Evolutionary conservation across 2,329 filamentous ascomycete species (phyloP).

Genomic region (Paecilomyces formosus): DNA sequence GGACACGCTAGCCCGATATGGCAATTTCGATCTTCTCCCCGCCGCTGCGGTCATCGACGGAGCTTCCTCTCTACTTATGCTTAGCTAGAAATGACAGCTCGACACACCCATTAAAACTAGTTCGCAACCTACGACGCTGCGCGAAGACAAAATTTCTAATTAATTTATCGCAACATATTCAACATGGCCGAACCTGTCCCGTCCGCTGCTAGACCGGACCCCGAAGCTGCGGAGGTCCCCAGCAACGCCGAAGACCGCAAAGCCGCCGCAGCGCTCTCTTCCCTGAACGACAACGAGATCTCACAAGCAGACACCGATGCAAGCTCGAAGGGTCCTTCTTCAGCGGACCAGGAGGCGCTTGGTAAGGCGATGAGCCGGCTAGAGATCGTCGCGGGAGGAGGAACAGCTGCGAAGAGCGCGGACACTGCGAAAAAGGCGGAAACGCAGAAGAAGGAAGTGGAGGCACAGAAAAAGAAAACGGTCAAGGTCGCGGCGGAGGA

Average conservation of each 20-base stretch:
- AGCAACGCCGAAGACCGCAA: conserved; percentile 44
- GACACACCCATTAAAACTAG: background rate
- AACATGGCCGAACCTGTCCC: conserved; percentile 39
- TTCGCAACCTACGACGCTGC: background rate
- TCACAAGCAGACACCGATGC: conserved; percentile 23
- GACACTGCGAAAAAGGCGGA: conserved; percentile 10
- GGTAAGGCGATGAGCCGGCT: conserved; percentile 43
- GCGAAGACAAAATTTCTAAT: background rate
- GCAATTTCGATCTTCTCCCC: background rate
- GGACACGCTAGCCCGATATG: background rate
- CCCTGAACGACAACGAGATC: conserved; percentile 36
- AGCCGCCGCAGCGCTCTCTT: conserved; percentile 42
- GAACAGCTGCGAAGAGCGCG: conserved; percentile 13
- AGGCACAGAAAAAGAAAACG: conserved; percentile 30
- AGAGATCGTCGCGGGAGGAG: conserved; percentile 33
- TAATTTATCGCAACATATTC: background rate
- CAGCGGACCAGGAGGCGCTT: conserved; percentile 41
- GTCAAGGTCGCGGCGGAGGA: conserved; percentile 41
- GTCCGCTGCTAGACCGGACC: conserved; percentile 27
- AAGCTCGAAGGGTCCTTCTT: conserved; percentile 22
- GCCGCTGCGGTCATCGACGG: background rate
- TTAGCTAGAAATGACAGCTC: no score
- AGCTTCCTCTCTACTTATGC: background rate
- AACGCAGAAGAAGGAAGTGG: conserved; percentile 21
- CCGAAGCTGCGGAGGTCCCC: conserved; percentile 24